phyloP scores from a whole-genome alignment of 116 monocot species.

The Trichopus zeylanicus region DNA sequence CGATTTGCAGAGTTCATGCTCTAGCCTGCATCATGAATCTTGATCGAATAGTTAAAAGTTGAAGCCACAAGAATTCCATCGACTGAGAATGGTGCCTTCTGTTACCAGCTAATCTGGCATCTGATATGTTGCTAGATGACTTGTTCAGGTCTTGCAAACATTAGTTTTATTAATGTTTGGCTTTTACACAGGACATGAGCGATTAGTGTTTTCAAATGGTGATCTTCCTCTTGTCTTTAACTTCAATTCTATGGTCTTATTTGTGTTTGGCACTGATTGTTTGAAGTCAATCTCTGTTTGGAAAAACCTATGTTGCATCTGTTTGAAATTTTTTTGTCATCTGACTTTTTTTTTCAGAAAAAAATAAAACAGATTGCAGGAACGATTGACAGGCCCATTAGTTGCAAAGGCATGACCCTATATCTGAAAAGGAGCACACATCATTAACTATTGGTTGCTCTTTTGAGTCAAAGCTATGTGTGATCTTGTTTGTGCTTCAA shows the following conservation, averaged over 20 bases:
- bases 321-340: no score
- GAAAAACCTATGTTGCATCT: no score
- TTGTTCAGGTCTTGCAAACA: constrained; percentile 8
- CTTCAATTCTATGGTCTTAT: neutral
- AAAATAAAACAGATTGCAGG: no score
- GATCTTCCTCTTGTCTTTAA: neutral
- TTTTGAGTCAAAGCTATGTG: no score
- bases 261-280: neutral
- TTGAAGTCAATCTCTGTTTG: no score
- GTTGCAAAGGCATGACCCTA: no score
- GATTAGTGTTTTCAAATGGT: neutral
- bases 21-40: constrained; percentile 12
- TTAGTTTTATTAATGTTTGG: neutral
- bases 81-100: constrained; percentile 7
- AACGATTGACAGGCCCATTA: no score
- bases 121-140: constrained; percentile 12
- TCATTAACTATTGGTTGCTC: no score
- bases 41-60: constrained; percentile 18
- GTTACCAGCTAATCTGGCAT: neutral
- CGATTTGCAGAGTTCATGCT: constrained; percentile 10
- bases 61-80: constrained; percentile 16
- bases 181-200: neutral
- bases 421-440: no score
- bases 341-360: no score
- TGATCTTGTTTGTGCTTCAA: no score